Conservation (phyloP, 768 basidiomycete species). For the Tricholomella constricta region DNA sequence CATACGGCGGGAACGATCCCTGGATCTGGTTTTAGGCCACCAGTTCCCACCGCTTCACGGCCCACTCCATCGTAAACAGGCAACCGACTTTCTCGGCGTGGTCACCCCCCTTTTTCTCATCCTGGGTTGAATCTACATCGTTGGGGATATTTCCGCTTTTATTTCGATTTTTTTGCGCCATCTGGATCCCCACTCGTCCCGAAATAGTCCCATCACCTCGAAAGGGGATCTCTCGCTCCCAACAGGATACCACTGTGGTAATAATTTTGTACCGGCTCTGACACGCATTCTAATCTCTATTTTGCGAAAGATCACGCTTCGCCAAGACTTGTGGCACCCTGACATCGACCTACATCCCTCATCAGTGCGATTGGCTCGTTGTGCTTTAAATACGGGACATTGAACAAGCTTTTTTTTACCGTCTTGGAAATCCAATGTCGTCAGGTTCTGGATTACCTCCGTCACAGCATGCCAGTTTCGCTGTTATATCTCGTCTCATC, state of each 20-base stretch:
- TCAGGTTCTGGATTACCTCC: constrained; percentile 38
- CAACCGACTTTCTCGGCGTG: background rate
- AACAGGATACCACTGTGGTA: background rate
- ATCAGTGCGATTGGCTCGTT: constrained; percentile 17
- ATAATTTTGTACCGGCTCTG: background rate
- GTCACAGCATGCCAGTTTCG: constrained; percentile 41
- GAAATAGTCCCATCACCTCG: background rate
- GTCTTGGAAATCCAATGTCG: constrained; percentile 31
- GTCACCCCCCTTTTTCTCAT: background rate
- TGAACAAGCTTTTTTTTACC: background rate
- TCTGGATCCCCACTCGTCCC: background rate
- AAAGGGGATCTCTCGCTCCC: background rate
- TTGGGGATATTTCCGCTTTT: constrained; percentile 1
- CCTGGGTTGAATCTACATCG: constrained; percentile 3
- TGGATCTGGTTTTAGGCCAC: constrained; percentile 1
- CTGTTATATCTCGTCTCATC: constrained; percentile 48
- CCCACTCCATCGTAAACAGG: background rate
- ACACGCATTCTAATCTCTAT: constrained; percentile 1
- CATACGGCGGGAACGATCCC: constrained; percentile 16
- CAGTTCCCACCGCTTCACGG: background rate
- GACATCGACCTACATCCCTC: background rate
- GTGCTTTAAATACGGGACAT: constrained; percentile 24
- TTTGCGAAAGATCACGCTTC: background rate
- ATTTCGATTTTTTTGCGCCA: background rate
- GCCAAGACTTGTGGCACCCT: constrained; percentile 5